These are phyloP conservation scores for Dioszegia aurantiaca DNA, from an alignment of 768 basidiomycete species.

Conservation along the genomic window DNA sequence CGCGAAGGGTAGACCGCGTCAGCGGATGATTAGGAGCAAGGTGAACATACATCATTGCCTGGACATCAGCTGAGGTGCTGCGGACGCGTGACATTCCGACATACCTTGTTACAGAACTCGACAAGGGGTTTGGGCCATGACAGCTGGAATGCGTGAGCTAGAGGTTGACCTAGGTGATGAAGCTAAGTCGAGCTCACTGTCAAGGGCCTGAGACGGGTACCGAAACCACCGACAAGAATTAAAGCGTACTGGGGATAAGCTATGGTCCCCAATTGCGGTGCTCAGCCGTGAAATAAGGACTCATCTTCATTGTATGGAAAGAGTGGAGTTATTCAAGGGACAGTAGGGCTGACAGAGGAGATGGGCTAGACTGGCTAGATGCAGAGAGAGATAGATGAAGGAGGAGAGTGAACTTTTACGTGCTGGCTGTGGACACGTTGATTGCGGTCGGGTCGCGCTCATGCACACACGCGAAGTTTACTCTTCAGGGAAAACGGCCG, in stretches of 20 bases:
- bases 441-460: not conserved
- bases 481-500: not conserved
- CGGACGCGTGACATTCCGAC: conserved; percentile 1
- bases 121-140: conserved; percentile 56
- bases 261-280: not conserved
- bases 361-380: no score
- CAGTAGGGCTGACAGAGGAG: not conserved
- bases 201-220: conserved; percentile 56
- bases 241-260: conserved; percentile 45
- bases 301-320: conserved; percentile 43
- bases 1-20: no score
- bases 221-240: conserved; percentile 58
- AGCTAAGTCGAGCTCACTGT: conserved; percentile 45
- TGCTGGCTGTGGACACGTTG: conserved; percentile 1
- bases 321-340: not conserved
- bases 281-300: conserved; percentile 17
- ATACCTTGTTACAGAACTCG: conserved; percentile 55
- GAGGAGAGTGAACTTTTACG: conserved; percentile 1
- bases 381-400: no score
- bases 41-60: conserved; percentile 54
- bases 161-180: not conserved
- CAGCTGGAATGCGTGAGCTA: conserved; percentile 25
- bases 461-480: not conserved
- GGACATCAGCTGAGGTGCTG: conserved; percentile 21
- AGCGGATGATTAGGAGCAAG: not conserved